These are phyloP conservation scores for Wickerhamomyces sp. DNA, from an alignment of 1,139 yeast genomes.

Conservation along the genomic window DNA sequence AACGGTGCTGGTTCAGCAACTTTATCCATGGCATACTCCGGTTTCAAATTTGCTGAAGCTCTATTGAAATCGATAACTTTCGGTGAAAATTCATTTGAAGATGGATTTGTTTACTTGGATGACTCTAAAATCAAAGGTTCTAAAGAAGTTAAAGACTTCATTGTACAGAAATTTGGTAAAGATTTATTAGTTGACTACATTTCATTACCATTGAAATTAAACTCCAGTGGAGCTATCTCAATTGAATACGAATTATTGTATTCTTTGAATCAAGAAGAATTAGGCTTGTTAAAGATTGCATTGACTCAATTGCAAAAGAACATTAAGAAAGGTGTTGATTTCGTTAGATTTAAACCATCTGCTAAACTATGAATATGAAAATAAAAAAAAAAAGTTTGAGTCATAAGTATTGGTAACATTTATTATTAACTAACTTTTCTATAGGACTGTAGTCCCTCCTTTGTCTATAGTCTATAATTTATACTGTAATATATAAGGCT, in stretches of 20 bases:
- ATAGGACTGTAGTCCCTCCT: background rate
- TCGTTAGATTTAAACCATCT: constrained; percentile 36
- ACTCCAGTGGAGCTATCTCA: constrained; percentile 43
- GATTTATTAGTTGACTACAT: constrained; percentile 42
- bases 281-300: constrained; percentile 45
- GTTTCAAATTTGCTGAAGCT: constrained; percentile 58
- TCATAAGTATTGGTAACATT: background rate
- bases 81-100: constrained; percentile 11
- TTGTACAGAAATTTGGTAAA: constrained; percentile 16
- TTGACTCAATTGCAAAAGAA: constrained; percentile 50
- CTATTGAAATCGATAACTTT: constrained; percentile 36
- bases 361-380: constrained; percentile 16
- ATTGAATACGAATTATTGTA: constrained; percentile 44
- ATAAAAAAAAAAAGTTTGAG: background rate
- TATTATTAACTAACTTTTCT: background rate
- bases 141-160: constrained; percentile 34
- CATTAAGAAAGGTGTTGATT: constrained; percentile 56
- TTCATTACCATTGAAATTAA: constrained; percentile 56
- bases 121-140: constrained; percentile 46
- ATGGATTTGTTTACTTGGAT: constrained; percentile 56
- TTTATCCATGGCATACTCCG: constrained; percentile 74
- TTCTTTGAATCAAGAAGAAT: constrained; percentile 38
- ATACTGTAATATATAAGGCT: no score
- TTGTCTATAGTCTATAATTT: background rate
- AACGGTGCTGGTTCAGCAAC: constrained; percentile 78